Base-by-base conservation (phyloP, 1,139 yeast genomes). In the Nematodospora anomalae region DNA sequence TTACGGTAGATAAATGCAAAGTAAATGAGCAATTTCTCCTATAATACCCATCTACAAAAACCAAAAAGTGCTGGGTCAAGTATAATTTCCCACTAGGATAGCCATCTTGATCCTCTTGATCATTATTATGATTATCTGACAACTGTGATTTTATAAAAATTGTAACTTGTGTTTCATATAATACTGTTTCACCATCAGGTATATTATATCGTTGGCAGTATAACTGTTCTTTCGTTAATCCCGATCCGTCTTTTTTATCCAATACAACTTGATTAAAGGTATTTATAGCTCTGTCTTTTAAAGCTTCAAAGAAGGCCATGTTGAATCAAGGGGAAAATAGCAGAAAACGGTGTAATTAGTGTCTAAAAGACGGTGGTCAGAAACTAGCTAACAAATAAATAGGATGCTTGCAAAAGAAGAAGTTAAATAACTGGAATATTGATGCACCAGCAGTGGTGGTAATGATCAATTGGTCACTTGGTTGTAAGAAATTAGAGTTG, bases 1-100 rank as follows among this genome's bases (percentile, higher is more conserved):
- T 81, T 25, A 94, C 66, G 1, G 96, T 78, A 6, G 92, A 79
- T 32, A 92, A 63, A 45, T 94, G 95, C 32, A 92, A 52, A 2
- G 74, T 73, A 53, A 90, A 78, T 7, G 79, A 73, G 53, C 94
- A 85, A 39, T 80, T 76, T 40, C 80, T 72, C 30, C 72, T 68
- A 52, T 88, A 95, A 46, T 78, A 79, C 4, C 78, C 74, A 51
- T 87, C 88, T 39, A 78, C 70, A 54, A 89, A 89, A 22, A 87
- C 77, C 34, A 92, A 55, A 55, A 80, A 92, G 45, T 84, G 86
- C 38, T 79, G 79, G 1, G 96, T 85, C 30, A 90, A 59, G 47
- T 66, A 82, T 12, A 90, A 50, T 46, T 77, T 74, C 37, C 97
- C 88, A 18, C 21, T 18, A 6, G 21, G 21, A 8, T 6, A 18